Percentiles rank a stretch among this genome's conserved stretches.
Conservation (phyloP, 2,329 filamentous ascomycete species). For the Epichloe sylvatica region DNA sequence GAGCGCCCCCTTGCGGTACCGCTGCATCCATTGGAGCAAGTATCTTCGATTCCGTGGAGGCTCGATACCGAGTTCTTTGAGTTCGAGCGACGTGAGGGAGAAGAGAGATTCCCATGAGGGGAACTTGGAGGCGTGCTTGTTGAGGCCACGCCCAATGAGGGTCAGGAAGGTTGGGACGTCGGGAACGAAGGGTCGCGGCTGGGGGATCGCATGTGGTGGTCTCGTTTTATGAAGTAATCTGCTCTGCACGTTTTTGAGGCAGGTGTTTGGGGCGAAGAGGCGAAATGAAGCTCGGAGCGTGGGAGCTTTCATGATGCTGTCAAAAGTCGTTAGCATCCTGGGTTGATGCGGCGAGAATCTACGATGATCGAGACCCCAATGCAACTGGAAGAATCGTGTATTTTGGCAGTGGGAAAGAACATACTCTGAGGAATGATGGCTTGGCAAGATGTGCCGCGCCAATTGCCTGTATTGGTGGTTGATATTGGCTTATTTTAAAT, state of each 20-base stretch:
- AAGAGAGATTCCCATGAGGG: conserved; percentile 85
- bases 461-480: neutral
- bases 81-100: conserved; percentile 59
- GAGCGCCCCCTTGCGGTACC: conserved; percentile 58
- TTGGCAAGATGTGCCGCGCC: neutral
- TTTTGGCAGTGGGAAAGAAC: neutral
- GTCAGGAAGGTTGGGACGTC: conserved; percentile 76
- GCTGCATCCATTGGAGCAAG: conserved; percentile 74
- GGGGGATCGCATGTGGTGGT: conserved; percentile 35
- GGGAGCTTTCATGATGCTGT: conserved; percentile 19
- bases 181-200: conserved; percentile 72
- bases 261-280: conserved; percentile 18
- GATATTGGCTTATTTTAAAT: conserved; percentile 8
- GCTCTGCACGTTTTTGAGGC: conserved; percentile 22
- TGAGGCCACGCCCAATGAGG: conserved; percentile 78
- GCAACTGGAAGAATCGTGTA: too few relatives aligned
- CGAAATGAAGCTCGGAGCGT: conserved; percentile 19
- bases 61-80: conserved; percentile 75
- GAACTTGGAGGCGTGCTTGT: conserved; percentile 73
- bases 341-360: neutral
- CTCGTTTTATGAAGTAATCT: conserved; percentile 31
- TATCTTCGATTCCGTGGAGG: conserved; percentile 72
- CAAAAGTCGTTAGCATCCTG: neutral
- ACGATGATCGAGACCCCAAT: too few relatives aligned
- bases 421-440: neutral